Evolutionary conservation across 345 rosid species (phyloP), one percentile per base, ranked within the genome.

Genomic region (Populus pruinosa): DNA sequence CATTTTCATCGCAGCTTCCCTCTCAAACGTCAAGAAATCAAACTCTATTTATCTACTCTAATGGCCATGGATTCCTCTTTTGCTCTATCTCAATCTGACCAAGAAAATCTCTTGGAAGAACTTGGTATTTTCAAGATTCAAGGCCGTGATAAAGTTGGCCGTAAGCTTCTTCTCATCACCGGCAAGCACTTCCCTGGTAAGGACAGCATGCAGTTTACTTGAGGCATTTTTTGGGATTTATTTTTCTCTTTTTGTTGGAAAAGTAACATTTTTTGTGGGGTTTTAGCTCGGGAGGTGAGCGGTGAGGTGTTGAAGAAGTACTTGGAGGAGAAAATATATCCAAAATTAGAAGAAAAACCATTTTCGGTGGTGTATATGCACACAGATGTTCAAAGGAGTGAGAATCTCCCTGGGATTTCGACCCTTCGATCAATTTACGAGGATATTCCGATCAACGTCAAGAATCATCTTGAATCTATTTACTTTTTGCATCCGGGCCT

Each of bases 111-210:
- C 64, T 59, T 87, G 23, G 83, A 82, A 23, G 90, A 87, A 78
- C 90, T 89, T 39, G 83, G 88, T 25, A 72, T 88, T 74, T 92
- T 92, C 83, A 92, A 85, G 88, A 83, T 90, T 86, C 91, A 90
- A 74, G 97, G 97, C 29, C 83, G 87, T 59, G 97, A 92, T 53
- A 90, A 86, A 82, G 93, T 79, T 8, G 93, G 97, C 81, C 87
- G 82, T 68, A 90, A 87, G 78, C 88, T 92, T 41, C 91, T 92
- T 73, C 91, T 89, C 35, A 75, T 90, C 6, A 69, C 83, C 67
- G 97, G 88, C 38, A 90, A 89, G 71, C 79, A 78, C 78, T 90
- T 92, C 31, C 89, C 93, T 61, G 94, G 94, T 92, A 82, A 29
- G n/a, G 33, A 23, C 8, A 2, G 12, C 39, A 4, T 35, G 56